A percentile compares a stretch with the other conserved stretches of the same genome.
Conservation (phyloP, 164 flowering plant genomes). For the Umbilicus rupestris region DNA sequence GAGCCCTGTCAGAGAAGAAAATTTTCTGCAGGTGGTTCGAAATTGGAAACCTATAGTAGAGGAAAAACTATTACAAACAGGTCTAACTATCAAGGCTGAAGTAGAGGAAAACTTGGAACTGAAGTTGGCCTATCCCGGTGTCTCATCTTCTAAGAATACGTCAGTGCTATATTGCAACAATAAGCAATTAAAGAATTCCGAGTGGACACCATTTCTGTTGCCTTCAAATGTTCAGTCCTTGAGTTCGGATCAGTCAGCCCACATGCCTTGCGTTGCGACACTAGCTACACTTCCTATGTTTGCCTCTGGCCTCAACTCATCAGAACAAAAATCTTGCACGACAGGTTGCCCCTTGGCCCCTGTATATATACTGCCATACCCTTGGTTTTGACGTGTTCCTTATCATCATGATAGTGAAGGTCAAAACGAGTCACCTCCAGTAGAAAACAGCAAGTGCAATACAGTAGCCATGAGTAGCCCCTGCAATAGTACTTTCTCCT, state of each 20-base stretch:
- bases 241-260: constrained; percentile 17
- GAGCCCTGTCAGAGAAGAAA: not conserved
- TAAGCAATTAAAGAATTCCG: constrained; percentile 22
- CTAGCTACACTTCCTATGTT: constrained; percentile 13
- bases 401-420: constrained; percentile 15
- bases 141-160: constrained; percentile 19
- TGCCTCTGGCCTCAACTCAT: constrained; percentile 12
- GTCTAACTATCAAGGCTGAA: constrained; percentile 24
- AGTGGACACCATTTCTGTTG: constrained; percentile 32
- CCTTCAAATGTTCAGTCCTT: constrained; percentile 31
- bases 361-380: constrained; percentile 39
- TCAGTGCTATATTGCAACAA: constrained; percentile 19
- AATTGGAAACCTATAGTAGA: not conserved
- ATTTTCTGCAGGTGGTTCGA: not conserved
- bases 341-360: constrained; percentile 21
- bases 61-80: constrained; percentile 28
- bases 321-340: constrained; percentile 21
- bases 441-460: not conserved
- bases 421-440: not conserved
- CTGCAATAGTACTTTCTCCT: constrained; percentile 17
- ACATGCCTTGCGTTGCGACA: constrained; percentile 14
- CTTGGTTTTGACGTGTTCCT: constrained; percentile 48
- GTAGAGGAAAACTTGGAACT: constrained; percentile 22
- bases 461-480: constrained; percentile 10
- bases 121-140: constrained; percentile 14